These are phyloP conservation scores for Fusarium sacchari DNA, from an alignment of 2,329 filamentous ascomycete genomes.

Conservation along the genomic window DNA sequence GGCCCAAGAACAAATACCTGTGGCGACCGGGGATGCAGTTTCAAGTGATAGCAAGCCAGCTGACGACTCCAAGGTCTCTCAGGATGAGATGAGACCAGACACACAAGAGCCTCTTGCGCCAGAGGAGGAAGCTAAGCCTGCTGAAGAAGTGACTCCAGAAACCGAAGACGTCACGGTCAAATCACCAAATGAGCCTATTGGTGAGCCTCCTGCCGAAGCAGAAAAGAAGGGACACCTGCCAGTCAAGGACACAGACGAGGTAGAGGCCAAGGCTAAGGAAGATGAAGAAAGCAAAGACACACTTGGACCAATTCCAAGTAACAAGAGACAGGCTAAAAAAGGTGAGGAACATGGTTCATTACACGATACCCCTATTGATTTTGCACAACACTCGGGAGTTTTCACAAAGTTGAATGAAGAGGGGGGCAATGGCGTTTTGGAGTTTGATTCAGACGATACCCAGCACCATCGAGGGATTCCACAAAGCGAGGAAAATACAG, in stretches of 20 bases:
- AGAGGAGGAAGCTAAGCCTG: slow-evolving; percentile 27
- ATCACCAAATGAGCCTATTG: slow-evolving; percentile 27
- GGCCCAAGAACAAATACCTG: slow-evolving; percentile 11
- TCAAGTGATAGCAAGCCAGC: slow-evolving; percentile 39
- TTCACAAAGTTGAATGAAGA: slow-evolving; percentile 41
- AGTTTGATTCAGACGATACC: slow-evolving; percentile 43
- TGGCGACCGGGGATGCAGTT: slow-evolving; percentile 23
- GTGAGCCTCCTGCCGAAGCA: slow-evolving; percentile 30
- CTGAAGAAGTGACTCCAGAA: slow-evolving; percentile 29
- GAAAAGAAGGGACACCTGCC: slow-evolving; percentile 29
- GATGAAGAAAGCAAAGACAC: slow-evolving; percentile 53
- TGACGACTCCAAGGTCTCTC: slow-evolving; percentile 27
- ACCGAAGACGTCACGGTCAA: slow-evolving; percentile 31
- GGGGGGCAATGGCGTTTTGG: slow-evolving; percentile 43
- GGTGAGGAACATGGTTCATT: slow-evolving; percentile 55
- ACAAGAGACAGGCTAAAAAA: slow-evolving; percentile 53
- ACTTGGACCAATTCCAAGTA: slow-evolving; percentile 51
- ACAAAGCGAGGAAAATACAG: slow-evolving; percentile 37
- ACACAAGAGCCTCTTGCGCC: slow-evolving; percentile 20
- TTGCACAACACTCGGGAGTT: slow-evolving; percentile 46
- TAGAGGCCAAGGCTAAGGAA: slow-evolving; percentile 37
- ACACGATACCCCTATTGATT: slow-evolving; percentile 52
- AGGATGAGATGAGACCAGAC: slow-evolving; percentile 29
- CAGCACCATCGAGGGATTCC: slow-evolving; percentile 34
- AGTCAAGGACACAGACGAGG: slow-evolving; percentile 11